Base-by-base conservation (phyloP, 78 protist species). In the Tieghemostelium lacteum region DNA sequence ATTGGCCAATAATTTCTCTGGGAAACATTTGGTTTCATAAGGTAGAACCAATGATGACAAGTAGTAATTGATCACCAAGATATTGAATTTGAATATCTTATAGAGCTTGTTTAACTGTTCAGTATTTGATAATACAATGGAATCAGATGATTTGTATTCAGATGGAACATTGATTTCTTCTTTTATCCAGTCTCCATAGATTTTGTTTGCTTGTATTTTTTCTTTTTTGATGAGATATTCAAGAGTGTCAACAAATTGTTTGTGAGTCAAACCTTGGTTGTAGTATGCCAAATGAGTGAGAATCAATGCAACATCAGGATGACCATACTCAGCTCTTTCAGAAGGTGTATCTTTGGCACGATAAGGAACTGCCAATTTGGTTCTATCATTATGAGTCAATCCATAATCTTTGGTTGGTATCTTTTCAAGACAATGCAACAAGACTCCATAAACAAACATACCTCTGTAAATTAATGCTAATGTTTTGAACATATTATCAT, bases 271-370 rank as follows among this genome's bases (percentile, higher is more conserved):
- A 17, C 96, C 93, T 33, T 55, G 42, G 36, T 86, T 42, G 19
- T 87, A 80, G 73, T 78, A 94, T 54, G 94, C 75, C 2, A 87
- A 70, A 33, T 78, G 60, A 29, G 95, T 73, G 28, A 87, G 61
- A 7, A 87, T 92, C 26, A 95, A 55, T n/a, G 52, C 93, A 8
- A 85, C 45, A 50, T 95, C 97, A 20, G 95, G 95, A 52, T 95
- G 97, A 29, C 94, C 78, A n/a, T 87, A 91, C 70, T 89, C 97
- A 42, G 76, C 37, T 17, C 86, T 63, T 10, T 50, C 49, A 0
- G 88, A 34, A 7, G 96, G 95, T 6, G 10, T 49, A 36, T 94
- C 94, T 63, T 86, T 87, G 20, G 93, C 93, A 31, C 61, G 20
- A 31, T 87, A 86, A 17, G 91, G 93, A 0, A 86, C 76, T 42